phyloP scores from a whole-genome alignment of 352 stramenopile genomes.

The Elongisporangium prolatum region DNA sequence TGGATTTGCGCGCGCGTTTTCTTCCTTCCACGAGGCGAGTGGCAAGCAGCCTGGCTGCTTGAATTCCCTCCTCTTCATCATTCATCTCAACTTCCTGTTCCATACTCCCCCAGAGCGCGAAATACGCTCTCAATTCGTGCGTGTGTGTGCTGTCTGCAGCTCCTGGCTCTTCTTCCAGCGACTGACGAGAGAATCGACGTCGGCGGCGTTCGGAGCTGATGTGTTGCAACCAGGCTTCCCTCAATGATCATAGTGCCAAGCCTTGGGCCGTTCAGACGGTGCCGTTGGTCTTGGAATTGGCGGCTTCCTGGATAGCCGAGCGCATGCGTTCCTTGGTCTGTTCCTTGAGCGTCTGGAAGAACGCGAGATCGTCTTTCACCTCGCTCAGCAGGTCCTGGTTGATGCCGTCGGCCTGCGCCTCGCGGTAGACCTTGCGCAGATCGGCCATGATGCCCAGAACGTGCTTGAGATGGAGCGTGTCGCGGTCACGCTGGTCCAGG shows the following conservation, averaged over 20 bases:
- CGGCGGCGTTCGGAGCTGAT: neutral
- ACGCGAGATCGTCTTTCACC: constrained; percentile 65
- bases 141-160: neutral
- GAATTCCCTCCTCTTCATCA: neutral
- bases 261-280: constrained; percentile 6
- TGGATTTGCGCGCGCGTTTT: neutral
- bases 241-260: neutral
- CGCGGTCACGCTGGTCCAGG: constrained; percentile 56
- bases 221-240: neutral
- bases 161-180: neutral
- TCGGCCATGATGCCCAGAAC: constrained; percentile 44
- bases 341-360: constrained; percentile 67
- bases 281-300: constrained; percentile 17
- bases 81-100: neutral
- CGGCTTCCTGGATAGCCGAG: constrained; percentile 42
- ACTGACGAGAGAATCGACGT: neutral
- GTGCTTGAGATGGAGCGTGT: constrained; percentile 60
- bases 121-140: neutral
- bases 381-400: constrained; percentile 58
- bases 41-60: neutral
- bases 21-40: neutral
- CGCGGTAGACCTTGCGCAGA: constrained; percentile 45
- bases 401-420: constrained; percentile 38
- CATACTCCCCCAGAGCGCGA: constrained; percentile 1
- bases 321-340: constrained; percentile 67